Evolutionary conservation across 2,329 filamentous ascomycete species (phyloP), one percentile per base, ranked within the genome.

Genomic region (Sordariomycetes sp.): DNA sequence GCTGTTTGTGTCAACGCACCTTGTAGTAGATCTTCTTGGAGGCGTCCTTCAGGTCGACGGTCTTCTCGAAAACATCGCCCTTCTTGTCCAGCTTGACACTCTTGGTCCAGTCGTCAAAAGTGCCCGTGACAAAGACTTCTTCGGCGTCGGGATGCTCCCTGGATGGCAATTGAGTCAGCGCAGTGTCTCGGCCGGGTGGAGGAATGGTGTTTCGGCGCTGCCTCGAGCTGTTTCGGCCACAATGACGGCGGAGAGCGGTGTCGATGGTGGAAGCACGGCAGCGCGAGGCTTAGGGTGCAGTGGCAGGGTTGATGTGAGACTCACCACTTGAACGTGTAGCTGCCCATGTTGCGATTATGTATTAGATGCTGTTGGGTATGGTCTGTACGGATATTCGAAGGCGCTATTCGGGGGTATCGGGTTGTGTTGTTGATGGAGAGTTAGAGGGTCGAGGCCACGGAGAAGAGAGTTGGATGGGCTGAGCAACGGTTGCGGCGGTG

Each of bases 51-150:
- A 96, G 69, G 34, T 75, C 66, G 39, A 98, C 86, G 21, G 76
- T 75, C 69, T 94, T 94, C 61, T 82, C 70, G 59, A 93, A 94
- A 48, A 71, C 49, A 43, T 77, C 68, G 53, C 73, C 82, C 26
- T 77, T 70, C 64, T 86, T 86, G 31, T 87, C 79, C 38, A 98
- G 73, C 66, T 83, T 75, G 57, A 90, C 75, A 37, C 78, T 86
- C 70, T 92, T 90, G 46, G 74, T 72, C 92, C 92, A 98, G 64
- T 86, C 74, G 63, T 96, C 90, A 56, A 96, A 96, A 42, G 85
- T 90, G 55, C 92, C 92, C 26, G 90, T 96, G 48, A 96, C 92
- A 61, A 82, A 90, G 58, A 96, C 90, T 55, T 93, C 83, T 46
- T 79, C 72, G 55, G 84, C 88, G n/a, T n/a, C n/a, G 48, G 78